Percentiles rank a stretch among this genome's conserved stretches.
These are phyloP conservation scores for Penicillium salamii DNA, from an alignment of 495 filamentous ascomycete species.

Conservation along the genomic window DNA sequence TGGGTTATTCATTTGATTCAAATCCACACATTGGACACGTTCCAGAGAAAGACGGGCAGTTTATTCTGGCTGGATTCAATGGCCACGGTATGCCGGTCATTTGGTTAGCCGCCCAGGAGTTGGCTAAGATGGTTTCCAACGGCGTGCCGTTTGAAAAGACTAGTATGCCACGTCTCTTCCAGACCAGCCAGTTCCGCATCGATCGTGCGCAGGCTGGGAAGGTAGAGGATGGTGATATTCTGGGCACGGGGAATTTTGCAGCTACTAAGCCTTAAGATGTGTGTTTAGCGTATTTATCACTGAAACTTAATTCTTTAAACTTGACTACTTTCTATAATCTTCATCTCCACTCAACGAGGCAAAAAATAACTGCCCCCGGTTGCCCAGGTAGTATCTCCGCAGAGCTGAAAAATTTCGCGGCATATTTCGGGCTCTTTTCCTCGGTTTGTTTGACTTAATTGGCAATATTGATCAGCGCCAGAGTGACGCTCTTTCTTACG, in stretches of 20 bases:
- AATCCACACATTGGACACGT: constrained; percentile 49
- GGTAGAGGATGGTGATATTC: constrained; percentile 4
- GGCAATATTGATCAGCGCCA: too few relatives aligned
- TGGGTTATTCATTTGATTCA: constrained; percentile 43
- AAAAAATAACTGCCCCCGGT: too few relatives aligned
- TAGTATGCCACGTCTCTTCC: constrained; percentile 34
- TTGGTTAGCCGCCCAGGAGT: constrained; percentile 37
- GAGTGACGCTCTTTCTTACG: too few relatives aligned
- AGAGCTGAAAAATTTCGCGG: too few relatives aligned
- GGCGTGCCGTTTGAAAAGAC: constrained; percentile 34
- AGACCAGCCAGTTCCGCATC: constrained; percentile 19
- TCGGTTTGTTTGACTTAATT: too few relatives aligned
- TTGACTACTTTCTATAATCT: too few relatives aligned
- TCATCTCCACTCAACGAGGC: too few relatives aligned
- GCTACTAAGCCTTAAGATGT: constrained; percentile 2
- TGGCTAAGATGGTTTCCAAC: constrained; percentile 45
- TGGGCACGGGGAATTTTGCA: constrained; percentile 1
- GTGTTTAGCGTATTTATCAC: not conserved
- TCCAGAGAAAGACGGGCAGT: constrained; percentile 40
- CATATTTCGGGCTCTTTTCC: too few relatives aligned
- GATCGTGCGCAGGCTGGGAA: constrained; percentile 3
- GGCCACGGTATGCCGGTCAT: constrained; percentile 55
- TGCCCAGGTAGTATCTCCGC: too few relatives aligned
- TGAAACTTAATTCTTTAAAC: not conserved
- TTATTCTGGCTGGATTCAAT: constrained; percentile 51